These are phyloP conservation scores for Wickerhamiella azymoides DNA, from an alignment of 805 yeast genomes.

Conservation along the genomic window DNA sequence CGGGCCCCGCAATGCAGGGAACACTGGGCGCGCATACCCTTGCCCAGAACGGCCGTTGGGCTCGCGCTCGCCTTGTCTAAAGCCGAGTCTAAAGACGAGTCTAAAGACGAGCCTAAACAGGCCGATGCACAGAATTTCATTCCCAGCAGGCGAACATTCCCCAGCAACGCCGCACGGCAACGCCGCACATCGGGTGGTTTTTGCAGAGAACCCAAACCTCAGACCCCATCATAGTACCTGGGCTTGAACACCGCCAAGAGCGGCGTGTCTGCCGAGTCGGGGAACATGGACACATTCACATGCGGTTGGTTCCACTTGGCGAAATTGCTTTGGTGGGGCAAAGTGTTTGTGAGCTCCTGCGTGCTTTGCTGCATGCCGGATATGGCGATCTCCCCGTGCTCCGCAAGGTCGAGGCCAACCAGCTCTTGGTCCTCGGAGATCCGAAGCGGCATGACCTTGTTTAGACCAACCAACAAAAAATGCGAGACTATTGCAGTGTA, in stretches of 20 bases:
- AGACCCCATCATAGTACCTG: not conserved
- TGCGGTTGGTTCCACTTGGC: constrained; percentile 12
- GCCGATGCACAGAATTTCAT: no score
- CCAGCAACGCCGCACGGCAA: no score
- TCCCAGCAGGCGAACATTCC: no score
- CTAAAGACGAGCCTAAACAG: no score
- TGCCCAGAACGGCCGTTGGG: not conserved
- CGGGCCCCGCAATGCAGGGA: not conserved
- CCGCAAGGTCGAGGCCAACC: constrained; percentile 74
- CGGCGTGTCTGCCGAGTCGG: constrained; percentile 16
- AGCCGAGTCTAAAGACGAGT: no score
- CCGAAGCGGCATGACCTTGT: constrained; percentile 62
- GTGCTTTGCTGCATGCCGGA: not conserved
- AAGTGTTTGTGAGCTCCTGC: not conserved
- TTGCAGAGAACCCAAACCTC: no score
- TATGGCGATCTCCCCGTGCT: constrained; percentile 74
- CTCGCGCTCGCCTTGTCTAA: no score
- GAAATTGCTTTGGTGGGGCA: not conserved
- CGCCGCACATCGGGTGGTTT: no score
- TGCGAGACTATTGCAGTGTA: constrained; percentile 71
- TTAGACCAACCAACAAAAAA: constrained; percentile 54
- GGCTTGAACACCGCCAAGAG: constrained; percentile 10
- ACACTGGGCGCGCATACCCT: not conserved
- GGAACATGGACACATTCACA: constrained; percentile 16
- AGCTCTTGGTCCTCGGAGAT: constrained; percentile 77